Base-by-base conservation (phyloP, 306 rosid genomes). In the Hippophae rhamnoides region DNA sequence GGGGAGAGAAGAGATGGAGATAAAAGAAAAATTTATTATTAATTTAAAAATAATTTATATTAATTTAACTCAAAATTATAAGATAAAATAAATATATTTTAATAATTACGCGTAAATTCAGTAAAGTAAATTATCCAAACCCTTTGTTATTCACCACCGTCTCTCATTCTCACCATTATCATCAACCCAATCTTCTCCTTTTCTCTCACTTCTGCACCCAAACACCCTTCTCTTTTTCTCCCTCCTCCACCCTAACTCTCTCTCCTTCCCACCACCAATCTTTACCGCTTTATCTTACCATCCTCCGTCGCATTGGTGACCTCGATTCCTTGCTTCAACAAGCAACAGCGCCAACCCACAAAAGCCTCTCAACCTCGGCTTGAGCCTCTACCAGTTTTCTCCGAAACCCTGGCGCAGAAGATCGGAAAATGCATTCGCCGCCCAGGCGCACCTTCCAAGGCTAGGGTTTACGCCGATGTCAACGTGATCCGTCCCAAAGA, bases 401-500 rank as follows among this genome's bases (percentile, higher is more conserved):
- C 61, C 54, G 81, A 66, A 79, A 67, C 79, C 78, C 89, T 92
- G 99, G 87, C 99, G 41, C 96, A 92, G 83, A 92, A 92, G 79
- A 85, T 92, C 60, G 95, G 89, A 3, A 92, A 92, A 67, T 69
- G 96, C 53, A 79, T 83, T 54, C 99, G 99, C 86, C 95, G 95
- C 41, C 86, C 99, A 40, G 99, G 99, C 86, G 99, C 93, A 51
- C 73, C 90, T 69, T 89, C 97, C 50, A 84, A 83, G 67, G 85
- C 97, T 44, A 76, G 92, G 89, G 86, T 84, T 63, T 89, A 84
- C 67, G 46, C 87, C 59, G 97, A 89, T 42, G 63, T 89, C 73
- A 89, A 89, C 87, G 89, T 89, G 9, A 64, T 89, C 66, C 97
- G 97, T 41, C 97, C 97, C 47, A 86, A 89, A 69, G 97, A 89